Evolutionary conservation across 805 yeast species (phyloP), one percentile per base, ranked within the genome.

Genomic region (Tetrapisispora pingtungensis): DNA sequence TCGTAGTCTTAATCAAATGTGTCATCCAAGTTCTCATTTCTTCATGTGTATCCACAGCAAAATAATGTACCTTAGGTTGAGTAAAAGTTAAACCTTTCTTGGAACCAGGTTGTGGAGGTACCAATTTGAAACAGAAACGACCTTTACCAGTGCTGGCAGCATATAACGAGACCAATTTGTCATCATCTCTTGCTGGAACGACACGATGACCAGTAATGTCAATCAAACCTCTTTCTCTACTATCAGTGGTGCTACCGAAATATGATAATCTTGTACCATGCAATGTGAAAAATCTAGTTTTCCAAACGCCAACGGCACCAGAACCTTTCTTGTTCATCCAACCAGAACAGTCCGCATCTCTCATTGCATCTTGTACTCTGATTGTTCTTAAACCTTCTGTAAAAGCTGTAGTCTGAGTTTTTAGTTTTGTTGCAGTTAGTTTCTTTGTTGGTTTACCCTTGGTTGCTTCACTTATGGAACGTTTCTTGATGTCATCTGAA

Each of bases 91-190:
- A 75, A 0, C 97, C 97, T 65, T 89, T 90, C 51, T 83, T 81
- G 45, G 89, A 86, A 0, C 98, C 98, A 0, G 97, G 97, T 2
- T 95, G 95, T 0, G 98, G 98, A 7, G 98, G 98, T 1, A 89
- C 79, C 14, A 93, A 63, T 64, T 89, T 89, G 69, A 93, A 90
- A 56, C 96, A 87, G 58, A 78, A 84, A 34, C 94, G 73, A 14
- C 97, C 97, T 36, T 83, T 80, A 10, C 96, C 96, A 2, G 94
- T 82, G 26, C 89, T 80, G 0, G 96, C 93, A 1, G 97, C 97
- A 62, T 86, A 85, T 39, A 90, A 66, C 0, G 96, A 84, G 32
- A 85, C 78, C 42, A 84, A 71, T 61, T 82, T 85, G 64, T 89
- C 97, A 52, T 86, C 94, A 46, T 82, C 89, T 46, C 72, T 72